Percentiles rank a stretch among this genome's conserved stretches.
These are phyloP conservation scores for Schizophyllum commune DNA, from an alignment of 1,284 basidiomycete genomes.

Conservation along the genomic window DNA sequence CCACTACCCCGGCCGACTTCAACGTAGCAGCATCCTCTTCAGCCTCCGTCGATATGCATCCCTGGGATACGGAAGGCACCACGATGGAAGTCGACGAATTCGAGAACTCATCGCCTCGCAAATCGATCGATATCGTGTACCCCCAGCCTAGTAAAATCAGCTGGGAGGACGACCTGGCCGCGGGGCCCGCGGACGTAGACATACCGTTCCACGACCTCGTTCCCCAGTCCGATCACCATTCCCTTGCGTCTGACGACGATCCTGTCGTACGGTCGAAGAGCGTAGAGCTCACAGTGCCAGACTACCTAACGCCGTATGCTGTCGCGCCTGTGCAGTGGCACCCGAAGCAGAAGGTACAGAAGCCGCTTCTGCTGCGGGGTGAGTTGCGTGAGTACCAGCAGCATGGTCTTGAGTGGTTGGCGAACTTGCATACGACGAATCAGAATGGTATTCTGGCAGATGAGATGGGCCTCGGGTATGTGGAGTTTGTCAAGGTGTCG, in stretches of 20 bases:
- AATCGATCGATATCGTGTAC: not conserved
- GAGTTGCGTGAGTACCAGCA: constrained; percentile 92
- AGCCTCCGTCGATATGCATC: not conserved
- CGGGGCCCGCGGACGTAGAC: not conserved
- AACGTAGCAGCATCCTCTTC: not conserved
- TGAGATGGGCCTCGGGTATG: constrained; percentile 87
- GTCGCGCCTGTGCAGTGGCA: constrained; percentile 64
- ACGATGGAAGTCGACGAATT: not conserved
- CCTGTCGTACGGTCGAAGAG: not conserved
- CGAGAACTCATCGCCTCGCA: not conserved
- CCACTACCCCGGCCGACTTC: not conserved
- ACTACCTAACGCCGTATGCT: constrained; percentile 58
- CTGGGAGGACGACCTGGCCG: not conserved
- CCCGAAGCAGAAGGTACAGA: constrained; percentile 48
- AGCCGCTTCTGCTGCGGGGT: constrained; percentile 82
- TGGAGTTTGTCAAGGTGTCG: constrained; percentile 12
- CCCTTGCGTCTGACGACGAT: not conserved
- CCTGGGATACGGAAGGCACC: not conserved
- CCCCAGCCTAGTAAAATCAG: not conserved
- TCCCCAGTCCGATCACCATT: not conserved
- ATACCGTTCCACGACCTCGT: not conserved
- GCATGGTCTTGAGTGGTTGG: constrained; percentile 92
- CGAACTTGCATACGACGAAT: constrained; percentile 79
- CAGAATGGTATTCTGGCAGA: constrained; percentile 92
- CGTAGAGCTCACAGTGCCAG: constrained; percentile 17